These are phyloP conservation scores for Yamadazyma akitaensis DNA, from an alignment of 805 yeast species.

Conservation along the genomic window DNA sequence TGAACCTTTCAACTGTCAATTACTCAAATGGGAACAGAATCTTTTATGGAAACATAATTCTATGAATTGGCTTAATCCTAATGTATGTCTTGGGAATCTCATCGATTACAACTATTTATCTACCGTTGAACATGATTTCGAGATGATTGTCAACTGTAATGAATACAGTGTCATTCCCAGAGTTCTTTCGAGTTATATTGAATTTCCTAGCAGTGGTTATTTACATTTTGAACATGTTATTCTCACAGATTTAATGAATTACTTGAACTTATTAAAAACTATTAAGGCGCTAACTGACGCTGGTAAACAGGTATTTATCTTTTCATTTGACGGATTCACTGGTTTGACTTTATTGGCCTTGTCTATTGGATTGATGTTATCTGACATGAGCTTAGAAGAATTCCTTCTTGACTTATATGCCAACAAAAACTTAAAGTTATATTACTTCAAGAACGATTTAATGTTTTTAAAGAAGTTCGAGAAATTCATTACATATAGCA, in stretches of 20 bases:
- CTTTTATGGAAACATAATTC: conserved; percentile 32
- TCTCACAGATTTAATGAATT: conserved; percentile 23
- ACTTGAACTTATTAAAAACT: conserved; percentile 28
- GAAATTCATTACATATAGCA: conserved; percentile 19
- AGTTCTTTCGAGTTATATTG: conserved; percentile 29
- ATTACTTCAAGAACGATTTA: conserved; percentile 29
- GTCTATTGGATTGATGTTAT: conserved; percentile 15
- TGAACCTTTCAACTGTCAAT: conserved; percentile 17
- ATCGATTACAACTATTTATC: conserved; percentile 25
- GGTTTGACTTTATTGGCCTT: conserved; percentile 28
- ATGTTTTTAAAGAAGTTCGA: conserved; percentile 28
- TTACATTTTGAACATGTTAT: conserved; percentile 19
- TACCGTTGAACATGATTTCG: conserved; percentile 35
- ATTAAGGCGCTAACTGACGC: conserved; percentile 19
- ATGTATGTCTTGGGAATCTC: conserved; percentile 30
- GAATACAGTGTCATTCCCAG: conserved; percentile 48
- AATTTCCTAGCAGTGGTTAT: conserved; percentile 33
- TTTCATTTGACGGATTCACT: conserved; percentile 38
- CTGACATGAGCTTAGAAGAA: conserved; percentile 20
- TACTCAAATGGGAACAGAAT: conserved; percentile 32
- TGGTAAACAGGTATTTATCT: conserved; percentile 25
- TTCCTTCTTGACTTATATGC: conserved; percentile 19
- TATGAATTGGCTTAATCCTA: conserved; percentile 23
- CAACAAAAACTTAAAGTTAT: conserved; percentile 19
- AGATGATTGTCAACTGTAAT: conserved; percentile 53